Evolutionary conservation across 2,329 filamentous ascomycete genomes (phyloP), one percentile per base, ranked within the genome.

Genomic region (Passalora sequoiae): DNA sequence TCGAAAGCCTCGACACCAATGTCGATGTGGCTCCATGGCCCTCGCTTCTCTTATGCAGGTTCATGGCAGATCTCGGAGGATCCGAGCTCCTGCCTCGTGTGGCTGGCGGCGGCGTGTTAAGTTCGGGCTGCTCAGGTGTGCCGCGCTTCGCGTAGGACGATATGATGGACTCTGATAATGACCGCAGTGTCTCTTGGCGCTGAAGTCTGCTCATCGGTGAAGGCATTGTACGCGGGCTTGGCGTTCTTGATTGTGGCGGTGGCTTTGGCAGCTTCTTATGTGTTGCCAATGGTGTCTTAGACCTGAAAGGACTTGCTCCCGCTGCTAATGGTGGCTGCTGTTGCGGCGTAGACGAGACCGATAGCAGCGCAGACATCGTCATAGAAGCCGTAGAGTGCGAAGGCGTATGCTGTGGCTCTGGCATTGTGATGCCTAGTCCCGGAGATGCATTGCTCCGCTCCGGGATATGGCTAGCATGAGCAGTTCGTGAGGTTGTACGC

Each of bases 151-250:
- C 53, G 22, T 62, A 62, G 19, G 54, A 55, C 10, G 58, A 59
- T 16, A 62, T 60, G 31, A 63, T 63, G n/a, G 53, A 58, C 9
- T 61, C 59, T 1, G 57, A 58, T 12, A 62, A 38, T 19, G 56
- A 60, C 15, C 60, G 54, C 9, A 56, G 20, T n/a, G 60, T 63
- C 29, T 56, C 54, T 9, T 44, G 53, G 32, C 59, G 44, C 13
- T 46, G 44, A 1, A 44, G 3, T 36, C 33, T 4, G 37, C 21
- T 32, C 13, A 32, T 8, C n/a, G n/a, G 30, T n/a, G 20, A 16
- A 16, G 30, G 3, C 9, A 13, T 17, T 17, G 30, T 32, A 7
- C n/a, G 13, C 9, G 43, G 49, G 13, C 47, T 53, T 12, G 48
- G 49, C 2, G 44, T 41, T 12, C 31, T 20, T 3, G 50, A 40